These are phyloP conservation scores for Euphorbia pulcherrima DNA, from an alignment of 345 rosid species.

Conservation along the genomic window DNA sequence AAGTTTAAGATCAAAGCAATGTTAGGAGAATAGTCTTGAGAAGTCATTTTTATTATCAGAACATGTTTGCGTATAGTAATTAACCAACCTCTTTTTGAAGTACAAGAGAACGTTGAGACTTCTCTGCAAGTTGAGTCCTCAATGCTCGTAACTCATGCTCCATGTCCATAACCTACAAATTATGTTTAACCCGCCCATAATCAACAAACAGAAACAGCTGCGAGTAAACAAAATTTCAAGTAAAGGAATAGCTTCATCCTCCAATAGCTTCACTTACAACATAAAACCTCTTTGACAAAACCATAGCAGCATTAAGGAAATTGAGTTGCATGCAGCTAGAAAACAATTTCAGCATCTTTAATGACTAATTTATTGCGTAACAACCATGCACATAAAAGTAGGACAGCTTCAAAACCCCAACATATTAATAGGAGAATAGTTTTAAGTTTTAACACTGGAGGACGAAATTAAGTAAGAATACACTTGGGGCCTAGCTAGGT, in stretches of 20 bases:
- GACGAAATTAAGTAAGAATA: not conserved
- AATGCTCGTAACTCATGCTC: conserved; percentile 78
- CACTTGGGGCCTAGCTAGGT: not conserved
- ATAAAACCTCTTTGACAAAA: not conserved
- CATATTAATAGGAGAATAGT: not conserved
- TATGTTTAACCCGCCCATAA: conserved; percentile 10
- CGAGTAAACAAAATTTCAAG: not conserved
- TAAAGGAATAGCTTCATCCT: not conserved
- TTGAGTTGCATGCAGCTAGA: not conserved
- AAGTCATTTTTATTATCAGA: not conserved
- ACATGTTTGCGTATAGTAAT: not conserved
- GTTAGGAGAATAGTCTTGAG: not conserved
- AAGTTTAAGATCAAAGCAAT: not conserved
- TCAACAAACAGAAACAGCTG: conserved; percentile 4
- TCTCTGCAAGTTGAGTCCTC: conserved; percentile 75
- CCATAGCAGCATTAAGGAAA: not conserved
- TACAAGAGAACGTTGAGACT: conserved; percentile 61
- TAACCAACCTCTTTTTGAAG: conserved; percentile 65
- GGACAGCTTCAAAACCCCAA: not conserved
- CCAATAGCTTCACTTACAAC: not conserved
- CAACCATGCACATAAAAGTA: not conserved
- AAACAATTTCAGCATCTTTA: not conserved
- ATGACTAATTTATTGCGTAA: not conserved
- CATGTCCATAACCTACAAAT: conserved; percentile 87
- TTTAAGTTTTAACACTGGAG: not conserved